phyloP scores from a whole-genome alignment of 768 basidiomycete species.

The Mycena amicta region DNA sequence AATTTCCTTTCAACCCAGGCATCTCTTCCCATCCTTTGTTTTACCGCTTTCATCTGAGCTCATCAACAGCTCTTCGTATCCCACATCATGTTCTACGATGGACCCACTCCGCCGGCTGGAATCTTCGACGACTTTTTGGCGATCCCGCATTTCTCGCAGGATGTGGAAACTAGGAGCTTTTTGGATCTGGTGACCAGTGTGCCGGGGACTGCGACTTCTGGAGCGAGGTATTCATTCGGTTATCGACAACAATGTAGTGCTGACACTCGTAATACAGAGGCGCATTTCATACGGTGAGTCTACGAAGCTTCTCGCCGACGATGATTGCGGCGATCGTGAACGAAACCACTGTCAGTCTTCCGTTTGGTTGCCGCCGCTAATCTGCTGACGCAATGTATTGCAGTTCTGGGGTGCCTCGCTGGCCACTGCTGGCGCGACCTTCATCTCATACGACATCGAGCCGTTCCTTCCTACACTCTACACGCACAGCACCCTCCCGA shows the following conservation, averaged over 20 bases:
- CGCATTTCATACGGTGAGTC: slow-evolving; percentile 46
- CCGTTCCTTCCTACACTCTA: slow-evolving; percentile 49
- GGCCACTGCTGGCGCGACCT: slow-evolving; percentile 30
- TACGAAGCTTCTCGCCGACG: slow-evolving; percentile 36
- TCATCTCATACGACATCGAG: slow-evolving; percentile 53
- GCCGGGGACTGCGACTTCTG: slow-evolving; percentile 37
- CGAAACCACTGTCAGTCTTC: slow-evolving; percentile 39
- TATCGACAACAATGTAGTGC: slow-evolving; percentile 24
- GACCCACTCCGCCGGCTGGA: slow-evolving; percentile 47
- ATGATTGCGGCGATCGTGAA: slow-evolving; percentile 46
- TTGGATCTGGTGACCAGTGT: slow-evolving; percentile 40
- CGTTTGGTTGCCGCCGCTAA: neutral
- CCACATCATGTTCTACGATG: slow-evolving; percentile 60
- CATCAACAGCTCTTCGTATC: slow-evolving; percentile 27
- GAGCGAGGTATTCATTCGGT: slow-evolving; percentile 22
- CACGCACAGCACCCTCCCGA: slow-evolving; percentile 36
- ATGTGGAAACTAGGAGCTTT: slow-evolving; percentile 45
- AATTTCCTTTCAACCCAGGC: slow-evolving; percentile 41
- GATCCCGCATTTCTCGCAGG: slow-evolving; percentile 40
- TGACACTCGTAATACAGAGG: slow-evolving; percentile 21
- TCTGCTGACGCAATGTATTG: neutral
- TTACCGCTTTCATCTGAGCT: neutral
- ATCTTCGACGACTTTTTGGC: slow-evolving; percentile 55
- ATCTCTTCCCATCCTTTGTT: slow-evolving; percentile 6
- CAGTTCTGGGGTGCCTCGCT: slow-evolving; percentile 49